Conservation (phyloP, 2,329 filamentous ascomycete genomes). For the Fusarium chaquense region DNA sequence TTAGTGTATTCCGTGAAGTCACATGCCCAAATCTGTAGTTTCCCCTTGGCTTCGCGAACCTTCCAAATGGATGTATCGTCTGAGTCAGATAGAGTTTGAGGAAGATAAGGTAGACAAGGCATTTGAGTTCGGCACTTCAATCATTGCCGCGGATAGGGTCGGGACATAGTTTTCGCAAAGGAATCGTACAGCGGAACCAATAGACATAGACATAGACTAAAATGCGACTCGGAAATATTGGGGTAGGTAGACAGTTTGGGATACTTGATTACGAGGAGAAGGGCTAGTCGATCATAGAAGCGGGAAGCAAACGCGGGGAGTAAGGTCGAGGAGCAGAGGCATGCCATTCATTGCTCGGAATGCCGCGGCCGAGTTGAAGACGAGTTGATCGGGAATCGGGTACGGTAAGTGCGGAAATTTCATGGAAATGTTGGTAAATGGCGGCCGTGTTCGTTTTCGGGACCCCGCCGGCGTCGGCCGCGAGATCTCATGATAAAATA, state of each 20-base stretch:
- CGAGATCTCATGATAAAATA: conserved; percentile 37
- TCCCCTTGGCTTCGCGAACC: neutral
- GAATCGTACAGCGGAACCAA: conserved; percentile 2
- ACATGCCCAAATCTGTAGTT: neutral
- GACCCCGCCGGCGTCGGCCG: conserved; percentile 27
- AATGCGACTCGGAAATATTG: conserved; percentile 16
- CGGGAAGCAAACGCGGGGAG: conserved; percentile 26
- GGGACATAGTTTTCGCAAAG: conserved; percentile 9
- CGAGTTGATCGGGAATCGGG: conserved; percentile 15
- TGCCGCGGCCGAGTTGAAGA: conserved; percentile 24
- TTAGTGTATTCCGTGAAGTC: neutral
- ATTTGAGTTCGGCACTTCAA: conserved; percentile 31
- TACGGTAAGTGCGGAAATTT: conserved; percentile 24
- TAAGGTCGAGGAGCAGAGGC: conserved; percentile 4
- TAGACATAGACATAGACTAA: neutral
- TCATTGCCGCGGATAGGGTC: conserved; percentile 16
- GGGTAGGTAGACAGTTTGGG: conserved; percentile 15
- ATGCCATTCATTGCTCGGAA: conserved; percentile 28
- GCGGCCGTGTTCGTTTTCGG: conserved; percentile 47
- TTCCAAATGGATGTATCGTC: conserved; percentile 1
- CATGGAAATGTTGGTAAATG: neutral
- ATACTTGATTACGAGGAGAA: conserved; percentile 19
- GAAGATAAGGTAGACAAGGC: conserved; percentile 7
- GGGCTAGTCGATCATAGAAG: conserved; percentile 9
- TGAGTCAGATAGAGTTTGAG: neutral